Evolutionary conservation across 2,329 filamentous ascomycete species (phyloP).

Genomic region (Zymoseptoria brevis): DNA sequence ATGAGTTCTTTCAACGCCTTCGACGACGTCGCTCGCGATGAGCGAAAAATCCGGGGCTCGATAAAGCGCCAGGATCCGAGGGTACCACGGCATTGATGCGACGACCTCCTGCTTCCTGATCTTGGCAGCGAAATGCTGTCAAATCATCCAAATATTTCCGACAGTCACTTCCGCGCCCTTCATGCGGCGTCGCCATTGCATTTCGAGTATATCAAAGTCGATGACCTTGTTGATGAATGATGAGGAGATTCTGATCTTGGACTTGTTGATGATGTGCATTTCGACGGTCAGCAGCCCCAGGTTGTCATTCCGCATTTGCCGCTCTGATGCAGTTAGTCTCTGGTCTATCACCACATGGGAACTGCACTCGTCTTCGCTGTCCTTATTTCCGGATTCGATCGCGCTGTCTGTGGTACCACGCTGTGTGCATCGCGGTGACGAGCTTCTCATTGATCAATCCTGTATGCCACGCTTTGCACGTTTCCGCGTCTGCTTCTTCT

Average conservation of each 20-base stretch:
- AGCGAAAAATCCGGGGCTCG: not conserved
- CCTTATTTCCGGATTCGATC: not conserved
- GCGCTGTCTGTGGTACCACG: not conserved
- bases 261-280: not conserved
- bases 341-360: not conserved
- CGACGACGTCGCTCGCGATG: not conserved
- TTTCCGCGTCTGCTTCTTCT: conserved; percentile 2
- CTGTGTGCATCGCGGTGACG: not conserved
- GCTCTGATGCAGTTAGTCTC: not conserved
- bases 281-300: not conserved
- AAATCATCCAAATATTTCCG: too few relatives aligned
- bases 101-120: not conserved
- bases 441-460: not conserved
- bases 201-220: not conserved
- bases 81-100: not conserved
- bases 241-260: not conserved
- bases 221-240: not conserved
- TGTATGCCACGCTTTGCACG: not conserved
- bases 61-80: not conserved
- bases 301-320: not conserved
- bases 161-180: too few relatives aligned
- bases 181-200: too few relatives aligned
- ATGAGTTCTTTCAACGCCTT: not conserved
- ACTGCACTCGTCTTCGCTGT: not conserved
- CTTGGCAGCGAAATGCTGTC: too few relatives aligned